Evolutionary conservation across 495 filamentous ascomycete species (phyloP), one percentile per base, ranked within the genome.

Genomic region (Aspergillus avenaceus): DNA sequence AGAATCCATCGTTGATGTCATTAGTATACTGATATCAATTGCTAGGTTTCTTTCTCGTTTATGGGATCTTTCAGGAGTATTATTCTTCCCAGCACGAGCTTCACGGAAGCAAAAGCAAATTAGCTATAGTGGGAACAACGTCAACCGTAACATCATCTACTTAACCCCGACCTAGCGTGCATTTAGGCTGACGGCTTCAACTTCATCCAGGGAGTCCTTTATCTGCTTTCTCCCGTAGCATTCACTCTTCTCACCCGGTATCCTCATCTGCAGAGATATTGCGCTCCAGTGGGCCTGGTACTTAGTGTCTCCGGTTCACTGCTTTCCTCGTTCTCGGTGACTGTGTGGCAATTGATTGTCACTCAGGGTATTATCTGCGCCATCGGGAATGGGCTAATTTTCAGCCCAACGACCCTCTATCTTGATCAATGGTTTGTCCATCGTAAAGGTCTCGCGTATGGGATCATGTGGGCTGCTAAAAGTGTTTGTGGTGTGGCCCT

Each of bases 381-480:
- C 5, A 50, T 84, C 8, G 79, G 80, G 0, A 73, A 71, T 52
- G 71, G 66, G 1, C 60, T 81, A 8, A 43, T 81, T 12, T 81
- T 75, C 53, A 75, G 68, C 14, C 76, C 78, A 1, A 72, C 73
- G 1, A 77, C 74, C 8, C 60, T 81, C 5, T 80, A 73, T 57
- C 65, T 84, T 5, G 79, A 82, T 47, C 76, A 81, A 51, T 83
- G 79, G 80, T 84, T 83, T 52, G 52, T 75, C 21, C 62, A 60
- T 26, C 65, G 71, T 16, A 81, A 82, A 53, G 74, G 77, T 0
- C 59, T 80, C 8, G 78, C 79, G 2, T 71, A 75, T 51, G 78
- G 78, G 0, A 72, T 74, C 7, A 80, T 83, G 73, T 80, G 77
- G 62, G 76, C 74, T 24, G 82, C 79, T 0, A 81, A 76, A 49